A percentile compares a stretch with the other conserved stretches of the same genome.
Conservation (phyloP, 306 rosid genomes). For the Lathyrus tuberosus region DNA sequence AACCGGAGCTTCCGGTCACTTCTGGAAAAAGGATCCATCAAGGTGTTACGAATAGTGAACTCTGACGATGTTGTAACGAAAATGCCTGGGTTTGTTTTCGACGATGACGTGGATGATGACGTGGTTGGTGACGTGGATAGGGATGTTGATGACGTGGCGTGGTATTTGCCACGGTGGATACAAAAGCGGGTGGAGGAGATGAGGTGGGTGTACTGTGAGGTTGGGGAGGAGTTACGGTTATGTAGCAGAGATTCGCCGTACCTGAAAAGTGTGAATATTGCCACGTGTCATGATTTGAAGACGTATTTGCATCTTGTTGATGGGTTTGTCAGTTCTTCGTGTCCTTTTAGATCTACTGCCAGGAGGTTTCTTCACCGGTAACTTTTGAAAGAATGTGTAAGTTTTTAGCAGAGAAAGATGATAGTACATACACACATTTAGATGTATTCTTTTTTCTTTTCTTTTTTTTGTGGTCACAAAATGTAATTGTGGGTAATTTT, state of each 20-base stretch:
- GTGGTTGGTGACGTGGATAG: constrained; percentile 4
- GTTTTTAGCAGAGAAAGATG: background rate
- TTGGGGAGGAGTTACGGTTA: constrained; percentile 71
- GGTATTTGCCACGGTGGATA: constrained; percentile 7
- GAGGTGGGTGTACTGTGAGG: constrained; percentile 74
- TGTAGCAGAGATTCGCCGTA: constrained; percentile 71
- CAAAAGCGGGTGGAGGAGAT: constrained; percentile 48
- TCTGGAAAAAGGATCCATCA: constrained; percentile 61
- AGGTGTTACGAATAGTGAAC: constrained; percentile 76
- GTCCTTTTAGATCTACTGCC: constrained; percentile 63
- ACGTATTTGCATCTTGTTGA: constrained; percentile 74
- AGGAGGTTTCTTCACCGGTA: constrained; percentile 39
- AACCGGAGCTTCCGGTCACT: constrained; percentile 56
- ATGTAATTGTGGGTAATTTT: no score
- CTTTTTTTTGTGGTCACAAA: no score
- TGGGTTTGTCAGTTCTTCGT: constrained; percentile 61
- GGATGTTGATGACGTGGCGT: background rate
- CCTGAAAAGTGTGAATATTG: constrained; percentile 48
- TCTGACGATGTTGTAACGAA: constrained; percentile 70
- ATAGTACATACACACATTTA: background rate
- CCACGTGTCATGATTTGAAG: constrained; percentile 73
- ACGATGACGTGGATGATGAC: constrained; percentile 11
- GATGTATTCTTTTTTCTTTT: background rate
- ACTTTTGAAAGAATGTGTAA: background rate
- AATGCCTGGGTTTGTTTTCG: constrained; percentile 69